A percentile compares a stretch with the other conserved stretches of the same genome.
Conservation (phyloP, 2,329 filamentous ascomycete genomes). For the Alternaria gansuensis region DNA sequence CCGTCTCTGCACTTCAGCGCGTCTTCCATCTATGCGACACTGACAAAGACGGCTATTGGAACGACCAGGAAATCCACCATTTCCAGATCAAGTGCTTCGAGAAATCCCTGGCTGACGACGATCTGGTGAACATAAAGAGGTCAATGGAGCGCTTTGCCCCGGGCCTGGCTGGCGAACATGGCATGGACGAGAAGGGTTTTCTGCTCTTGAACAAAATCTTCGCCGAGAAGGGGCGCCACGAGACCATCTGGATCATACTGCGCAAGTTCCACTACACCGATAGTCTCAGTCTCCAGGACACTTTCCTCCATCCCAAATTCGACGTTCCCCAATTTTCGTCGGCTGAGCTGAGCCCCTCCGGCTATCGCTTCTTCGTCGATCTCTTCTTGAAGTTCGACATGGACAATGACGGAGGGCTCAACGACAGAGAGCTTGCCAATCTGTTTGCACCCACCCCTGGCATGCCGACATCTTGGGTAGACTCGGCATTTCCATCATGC, state of each 20-base stretch:
- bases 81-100: conserved; percentile 94
- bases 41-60: conserved; percentile 92
- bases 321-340: conserved; percentile 93
- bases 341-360: conserved; percentile 90
- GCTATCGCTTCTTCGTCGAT: conserved; percentile 97
- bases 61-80: conserved; percentile 86
- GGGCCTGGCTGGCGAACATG: conserved; percentile 65
- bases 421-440: conserved; percentile 82
- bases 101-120: conserved; percentile 80
- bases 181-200: conserved; percentile 85
- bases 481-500: conserved; percentile 88
- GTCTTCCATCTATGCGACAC: conserved; percentile 97
- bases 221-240: conserved; percentile 94
- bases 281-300: conserved; percentile 89
- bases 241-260: conserved; percentile 97
- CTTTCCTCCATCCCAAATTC: conserved; percentile 89
- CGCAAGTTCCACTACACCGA: conserved; percentile 96
- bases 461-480: conserved; percentile 83
- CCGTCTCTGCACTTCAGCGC: conserved; percentile 82
- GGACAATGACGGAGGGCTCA: conserved; percentile 95
- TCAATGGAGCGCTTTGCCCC: conserved; percentile 77
- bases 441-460: conserved; percentile 94
- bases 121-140: conserved; percentile 89
- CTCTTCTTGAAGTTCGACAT: conserved; percentile 95
- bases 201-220: conserved; percentile 93